Evolutionary conservation across 2,329 filamentous ascomycete species (phyloP), one percentile per base, ranked within the genome.

Genomic region (Fusarium sp.): DNA sequence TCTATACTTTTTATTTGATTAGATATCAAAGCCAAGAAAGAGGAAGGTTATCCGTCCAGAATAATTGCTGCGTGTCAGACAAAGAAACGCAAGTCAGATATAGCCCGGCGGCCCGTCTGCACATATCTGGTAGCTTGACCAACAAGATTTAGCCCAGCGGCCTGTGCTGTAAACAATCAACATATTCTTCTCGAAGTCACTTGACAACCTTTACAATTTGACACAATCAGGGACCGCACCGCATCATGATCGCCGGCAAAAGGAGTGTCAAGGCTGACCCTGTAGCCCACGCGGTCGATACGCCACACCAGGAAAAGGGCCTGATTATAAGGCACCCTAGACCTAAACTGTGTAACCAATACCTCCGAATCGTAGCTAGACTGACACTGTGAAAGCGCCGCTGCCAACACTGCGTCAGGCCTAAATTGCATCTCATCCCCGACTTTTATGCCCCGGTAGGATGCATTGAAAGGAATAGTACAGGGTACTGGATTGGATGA

Each of bases 211-310:
- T 38, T 18, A 57, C 15, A 4, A 24, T 13, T 49, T 38, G n/a
- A 8, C 30, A 43, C 18, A 43, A 12, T 32, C 34, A 53, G 49
- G 48, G n/a, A 24, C 34, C 32, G 20, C 25, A 30, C 45, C 13
- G 41, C 61, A 61, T 65, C 15, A 69, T 64, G 52, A 59, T 60
- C 40, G 44, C 47, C 60, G 25, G 16, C 43, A 27, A 53, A 58
- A 62, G 46, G 24, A 52, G 48, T 40, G 46, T 44, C 55, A 57
- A 51, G 43, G 38, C 30, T 40, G 41, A 54, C 71, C 66, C 58
- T 66, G 71, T 61, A 57, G 47, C 54, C 71, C 69, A 71, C 62
- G 65, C 71, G 67, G 71, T 62, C 45, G 44, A 46, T 45, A 71
- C 64, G 62, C 64, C 70, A 74, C 69, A 63, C 45, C 32, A 59